A percentile compares a stretch with the other conserved stretches of the same genome.
Conservation (phyloP, 345 rosid species). For the Eucalyptus leucophloia region DNA sequence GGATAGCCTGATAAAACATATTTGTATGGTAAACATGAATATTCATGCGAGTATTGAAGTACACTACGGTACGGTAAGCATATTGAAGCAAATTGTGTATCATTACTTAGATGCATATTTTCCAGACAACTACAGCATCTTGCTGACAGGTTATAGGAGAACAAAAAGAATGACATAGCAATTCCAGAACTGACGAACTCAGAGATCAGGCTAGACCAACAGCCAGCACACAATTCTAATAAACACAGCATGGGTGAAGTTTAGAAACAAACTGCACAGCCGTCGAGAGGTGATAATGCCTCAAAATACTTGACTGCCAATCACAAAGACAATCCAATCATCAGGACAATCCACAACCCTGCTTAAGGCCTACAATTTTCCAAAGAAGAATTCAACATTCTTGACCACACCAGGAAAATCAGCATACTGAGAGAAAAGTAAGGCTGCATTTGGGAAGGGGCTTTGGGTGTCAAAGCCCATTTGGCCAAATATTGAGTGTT, state of each 20-base stretch:
- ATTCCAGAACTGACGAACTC: background rate
- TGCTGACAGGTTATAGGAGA: background rate
- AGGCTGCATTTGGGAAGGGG: no score
- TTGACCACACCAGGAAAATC: background rate
- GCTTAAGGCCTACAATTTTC: background rate
- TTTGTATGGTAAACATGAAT: background rate
- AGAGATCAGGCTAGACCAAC: background rate
- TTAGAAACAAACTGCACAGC: background rate
- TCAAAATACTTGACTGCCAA: background rate
- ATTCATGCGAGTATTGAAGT: background rate
- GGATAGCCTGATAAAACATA: conserved; percentile 64
- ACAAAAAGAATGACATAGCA: background rate
- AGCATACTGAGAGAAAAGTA: background rate
- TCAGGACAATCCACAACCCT: background rate
- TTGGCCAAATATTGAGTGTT: no score
- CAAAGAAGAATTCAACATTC: background rate
- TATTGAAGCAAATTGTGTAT: background rate
- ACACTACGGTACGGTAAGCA: background rate
- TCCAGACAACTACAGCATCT: background rate
- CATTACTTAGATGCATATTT: background rate
- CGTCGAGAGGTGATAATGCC: background rate
- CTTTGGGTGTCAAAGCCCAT: no score
- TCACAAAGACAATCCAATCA: background rate
- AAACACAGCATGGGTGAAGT: background rate
- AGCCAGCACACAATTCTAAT: background rate